Percentiles rank a stretch among this genome's conserved stretches.
Conservation (phyloP, 495 filamentous ascomycete genomes). For the Aspergillus nanangensis region DNA sequence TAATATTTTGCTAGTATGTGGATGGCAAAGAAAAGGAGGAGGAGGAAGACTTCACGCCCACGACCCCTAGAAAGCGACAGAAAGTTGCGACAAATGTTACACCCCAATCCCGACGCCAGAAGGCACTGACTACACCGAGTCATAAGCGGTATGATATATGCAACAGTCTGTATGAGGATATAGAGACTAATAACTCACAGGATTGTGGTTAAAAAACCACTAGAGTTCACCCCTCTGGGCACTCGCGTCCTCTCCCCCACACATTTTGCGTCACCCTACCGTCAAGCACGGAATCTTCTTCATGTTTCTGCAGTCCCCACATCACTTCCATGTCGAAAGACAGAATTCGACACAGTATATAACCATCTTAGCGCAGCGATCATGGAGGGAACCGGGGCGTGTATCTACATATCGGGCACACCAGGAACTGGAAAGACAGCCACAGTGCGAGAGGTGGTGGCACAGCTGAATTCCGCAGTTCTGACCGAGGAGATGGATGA, state of each 20-base stretch:
- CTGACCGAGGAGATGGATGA: constrained; percentile 91
- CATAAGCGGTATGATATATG: constrained; percentile 53
- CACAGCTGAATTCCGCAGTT: constrained; percentile 80
- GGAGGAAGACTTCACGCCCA: constrained; percentile 43
- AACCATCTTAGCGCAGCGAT: constrained; percentile 92
- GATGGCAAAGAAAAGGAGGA: constrained; percentile 39
- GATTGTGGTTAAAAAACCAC: constrained; percentile 80
- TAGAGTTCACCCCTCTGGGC: constrained; percentile 92
- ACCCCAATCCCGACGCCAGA: constrained; percentile 50
- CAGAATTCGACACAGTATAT: constrained; percentile 88
- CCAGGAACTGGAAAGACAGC: constrained; percentile 99
- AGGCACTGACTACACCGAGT: constrained; percentile 63
- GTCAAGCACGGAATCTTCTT: constrained; percentile 79
- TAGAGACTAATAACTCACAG: constrained; percentile 26
- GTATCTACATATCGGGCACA: constrained; percentile 99
- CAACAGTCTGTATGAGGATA: background rate
- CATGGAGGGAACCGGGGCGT: constrained; percentile 84
- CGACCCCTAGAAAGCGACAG: constrained; percentile 57
- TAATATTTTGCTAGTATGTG: constrained; percentile 29
- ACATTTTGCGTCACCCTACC: constrained; percentile 80
- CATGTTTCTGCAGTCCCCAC: constrained; percentile 91
- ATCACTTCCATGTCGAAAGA: constrained; percentile 85
- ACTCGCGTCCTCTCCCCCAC: constrained; percentile 78
- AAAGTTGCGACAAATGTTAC: constrained; percentile 53
- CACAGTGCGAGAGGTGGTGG: constrained; percentile 92